A percentile compares a stretch with the other conserved stretches of the same genome.
phyloP scores from a whole-genome alignment of 2,329 filamentous ascomycete species.

The Talaromyces piceae region DNA sequence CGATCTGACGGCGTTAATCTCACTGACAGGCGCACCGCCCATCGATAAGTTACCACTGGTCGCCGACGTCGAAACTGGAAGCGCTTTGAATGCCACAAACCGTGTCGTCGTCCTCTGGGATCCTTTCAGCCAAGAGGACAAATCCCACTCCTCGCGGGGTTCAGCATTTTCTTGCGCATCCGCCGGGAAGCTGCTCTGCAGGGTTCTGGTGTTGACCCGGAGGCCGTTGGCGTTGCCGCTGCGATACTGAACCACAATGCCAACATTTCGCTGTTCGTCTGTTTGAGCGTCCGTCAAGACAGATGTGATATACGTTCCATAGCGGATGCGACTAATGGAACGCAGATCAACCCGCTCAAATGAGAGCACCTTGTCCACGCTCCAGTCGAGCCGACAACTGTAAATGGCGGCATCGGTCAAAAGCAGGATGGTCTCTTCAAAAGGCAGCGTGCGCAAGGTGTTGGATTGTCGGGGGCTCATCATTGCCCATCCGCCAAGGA shows the following conservation, averaged over 20 bases:
- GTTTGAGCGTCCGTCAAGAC: slow-evolving; percentile 70
- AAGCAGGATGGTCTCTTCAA: slow-evolving; percentile 83
- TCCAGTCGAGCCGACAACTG: slow-evolving; percentile 88
- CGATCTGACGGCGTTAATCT: slow-evolving; percentile 49
- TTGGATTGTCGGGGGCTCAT: slow-evolving; percentile 67
- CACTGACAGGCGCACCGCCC: slow-evolving; percentile 28
- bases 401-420: slow-evolving; percentile 81
- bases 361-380: slow-evolving; percentile 83
- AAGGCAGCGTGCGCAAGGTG: slow-evolving; percentile 60
- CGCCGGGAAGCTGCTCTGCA: slow-evolving; percentile 53
- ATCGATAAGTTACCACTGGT: slow-evolving; percentile 11
- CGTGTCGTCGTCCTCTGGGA: slow-evolving; percentile 22
- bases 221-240: slow-evolving; percentile 64
- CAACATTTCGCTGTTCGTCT: slow-evolving; percentile 73
- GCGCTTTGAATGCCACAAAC: slow-evolving; percentile 38
- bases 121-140: slow-evolving; percentile 35
- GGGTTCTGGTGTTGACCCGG: slow-evolving; percentile 76
- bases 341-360: slow-evolving; percentile 79
- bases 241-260: slow-evolving; percentile 71
- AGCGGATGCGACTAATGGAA: slow-evolving; percentile 64
- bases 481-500: slow-evolving; percentile 84
- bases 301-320: slow-evolving; percentile 84
- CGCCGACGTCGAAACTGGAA: slow-evolving; percentile 28
- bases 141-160: slow-evolving; percentile 31
- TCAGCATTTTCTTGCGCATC: slow-evolving; percentile 19